phyloP scores from a whole-genome alignment of 2,329 filamentous ascomycete species.

The Pestalotiopsis sp. region DNA sequence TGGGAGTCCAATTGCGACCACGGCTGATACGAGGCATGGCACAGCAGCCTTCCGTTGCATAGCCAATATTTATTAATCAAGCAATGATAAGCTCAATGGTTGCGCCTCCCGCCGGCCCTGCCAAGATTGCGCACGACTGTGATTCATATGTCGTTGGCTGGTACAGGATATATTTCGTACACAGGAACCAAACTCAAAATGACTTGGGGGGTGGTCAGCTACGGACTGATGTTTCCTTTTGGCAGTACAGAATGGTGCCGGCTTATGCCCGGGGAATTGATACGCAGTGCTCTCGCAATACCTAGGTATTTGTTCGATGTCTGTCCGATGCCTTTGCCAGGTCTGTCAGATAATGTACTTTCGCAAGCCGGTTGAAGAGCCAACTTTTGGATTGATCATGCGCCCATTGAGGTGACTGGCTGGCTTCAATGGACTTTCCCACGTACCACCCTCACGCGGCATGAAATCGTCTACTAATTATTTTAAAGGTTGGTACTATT shows the following conservation, averaged over 20 bases:
- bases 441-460: too few species aligned
- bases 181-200: background rate
- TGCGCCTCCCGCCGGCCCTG: background rate
- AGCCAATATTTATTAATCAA: background rate
- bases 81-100: background rate
- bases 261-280: background rate
- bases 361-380: too few species aligned
- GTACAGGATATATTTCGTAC: background rate
- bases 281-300: too few species aligned
- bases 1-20: background rate
- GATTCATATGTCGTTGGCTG: too few species aligned
- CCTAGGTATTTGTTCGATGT: too few species aligned
- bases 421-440: too few species aligned
- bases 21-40: slow-evolving; percentile 4
- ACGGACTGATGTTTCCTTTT: background rate
- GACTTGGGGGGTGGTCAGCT: background rate
- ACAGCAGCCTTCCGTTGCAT: background rate
- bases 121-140: background rate
- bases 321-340: too few species aligned
- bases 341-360: too few species aligned
- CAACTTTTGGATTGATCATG: too few species aligned
- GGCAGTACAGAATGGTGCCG: background rate
- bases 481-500: too few species aligned
- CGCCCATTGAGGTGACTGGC: too few species aligned
- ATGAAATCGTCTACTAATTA: too few species aligned